Percentiles rank a stretch among this genome's conserved stretches.
phyloP scores from a whole-genome alignment of 2,329 filamentous ascomycete genomes.

The Ophiocordyceps camponoti-saundersi region DNA sequence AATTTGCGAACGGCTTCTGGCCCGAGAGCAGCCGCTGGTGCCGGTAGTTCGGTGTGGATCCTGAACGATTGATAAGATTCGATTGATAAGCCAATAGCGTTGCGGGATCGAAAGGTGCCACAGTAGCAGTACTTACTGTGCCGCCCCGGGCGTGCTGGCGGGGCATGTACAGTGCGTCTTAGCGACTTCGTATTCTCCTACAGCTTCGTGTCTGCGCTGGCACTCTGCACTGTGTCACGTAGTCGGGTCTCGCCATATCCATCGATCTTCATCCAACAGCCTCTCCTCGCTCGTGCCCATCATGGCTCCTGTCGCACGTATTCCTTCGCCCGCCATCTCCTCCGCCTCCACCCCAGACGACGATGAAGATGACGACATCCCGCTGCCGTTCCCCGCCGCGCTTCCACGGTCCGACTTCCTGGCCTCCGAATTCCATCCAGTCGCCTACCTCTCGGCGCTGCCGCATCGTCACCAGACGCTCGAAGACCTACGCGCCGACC shows the following conservation, averaged over 20 bases:
- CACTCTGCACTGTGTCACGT: not conserved
- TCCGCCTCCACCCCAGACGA: constrained; percentile 7
- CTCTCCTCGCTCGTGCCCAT: constrained; percentile 2
- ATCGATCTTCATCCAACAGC: not conserved
- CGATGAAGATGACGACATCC: constrained; percentile 39
- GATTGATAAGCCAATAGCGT: constrained; percentile 20
- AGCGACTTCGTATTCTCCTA: not conserved
- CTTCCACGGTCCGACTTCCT: constrained; percentile 75
- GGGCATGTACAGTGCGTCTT: not conserved
- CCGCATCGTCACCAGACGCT: constrained; percentile 86
- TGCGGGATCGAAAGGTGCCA: not conserved
- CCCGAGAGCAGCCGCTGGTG: not conserved
- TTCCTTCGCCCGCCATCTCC: constrained; percentile 4
- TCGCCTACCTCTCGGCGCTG: constrained; percentile 63
- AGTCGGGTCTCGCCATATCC: not conserved
- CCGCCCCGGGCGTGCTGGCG: not conserved
- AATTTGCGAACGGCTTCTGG: not conserved
- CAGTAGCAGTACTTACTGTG: not conserved
- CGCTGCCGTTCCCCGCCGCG: constrained; percentile 75
- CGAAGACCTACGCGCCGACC: constrained; percentile 75
- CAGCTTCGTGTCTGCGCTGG: not conserved
- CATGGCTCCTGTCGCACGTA: constrained; percentile 13
- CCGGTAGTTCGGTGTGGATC: constrained; percentile 14
- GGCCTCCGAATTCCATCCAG: constrained; percentile 57
- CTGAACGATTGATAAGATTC: constrained; percentile 32